Evolutionary conservation across 345 rosid species (phyloP).

Genomic region (Mangifera indica): DNA sequence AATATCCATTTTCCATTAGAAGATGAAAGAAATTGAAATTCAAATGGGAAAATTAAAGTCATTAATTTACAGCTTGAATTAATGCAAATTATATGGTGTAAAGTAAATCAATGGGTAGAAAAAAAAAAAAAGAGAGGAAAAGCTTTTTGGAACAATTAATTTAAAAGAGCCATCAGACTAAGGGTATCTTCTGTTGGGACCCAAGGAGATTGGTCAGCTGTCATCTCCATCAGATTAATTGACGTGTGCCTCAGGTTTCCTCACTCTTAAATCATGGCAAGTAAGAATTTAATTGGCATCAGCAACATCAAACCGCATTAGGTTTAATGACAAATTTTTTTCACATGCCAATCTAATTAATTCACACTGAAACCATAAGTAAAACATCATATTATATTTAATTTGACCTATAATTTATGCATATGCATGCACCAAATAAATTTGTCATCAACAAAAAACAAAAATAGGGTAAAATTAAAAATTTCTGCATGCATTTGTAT

Average conservation of each 20-base stretch:
- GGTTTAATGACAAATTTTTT: slow-evolving; percentile 29
- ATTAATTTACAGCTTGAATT: too few species aligned
- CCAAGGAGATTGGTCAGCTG: slow-evolving; percentile 35
- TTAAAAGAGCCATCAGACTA: too few species aligned
- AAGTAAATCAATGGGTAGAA: too few species aligned
- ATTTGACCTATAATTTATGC: neutral
- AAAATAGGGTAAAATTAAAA: neutral
- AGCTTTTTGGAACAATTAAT: too few species aligned
- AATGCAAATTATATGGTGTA: too few species aligned
- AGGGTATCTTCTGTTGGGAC: slow-evolving; percentile 26
- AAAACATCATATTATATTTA: neutral
- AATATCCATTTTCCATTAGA: too few species aligned
- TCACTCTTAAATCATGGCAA: slow-evolving; percentile 36
- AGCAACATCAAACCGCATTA: slow-evolving; percentile 25
- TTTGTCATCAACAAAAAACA: neutral
- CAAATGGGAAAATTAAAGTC: too few species aligned
- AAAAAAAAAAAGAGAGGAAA: too few species aligned
- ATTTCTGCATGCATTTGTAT: neutral
- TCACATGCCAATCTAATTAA: slow-evolving; percentile 29
- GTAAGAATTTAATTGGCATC: slow-evolving; percentile 22
- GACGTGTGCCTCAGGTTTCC: slow-evolving; percentile 40
- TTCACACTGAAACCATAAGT: neutral
- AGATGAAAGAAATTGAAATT: too few species aligned
- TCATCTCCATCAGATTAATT: slow-evolving; percentile 30
- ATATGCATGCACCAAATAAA: neutral